Evolutionary conservation across 2,329 filamentous ascomycete species (phyloP), one percentile per base, ranked within the genome.

Genomic region (Tolypocladium paradoxum): DNA sequence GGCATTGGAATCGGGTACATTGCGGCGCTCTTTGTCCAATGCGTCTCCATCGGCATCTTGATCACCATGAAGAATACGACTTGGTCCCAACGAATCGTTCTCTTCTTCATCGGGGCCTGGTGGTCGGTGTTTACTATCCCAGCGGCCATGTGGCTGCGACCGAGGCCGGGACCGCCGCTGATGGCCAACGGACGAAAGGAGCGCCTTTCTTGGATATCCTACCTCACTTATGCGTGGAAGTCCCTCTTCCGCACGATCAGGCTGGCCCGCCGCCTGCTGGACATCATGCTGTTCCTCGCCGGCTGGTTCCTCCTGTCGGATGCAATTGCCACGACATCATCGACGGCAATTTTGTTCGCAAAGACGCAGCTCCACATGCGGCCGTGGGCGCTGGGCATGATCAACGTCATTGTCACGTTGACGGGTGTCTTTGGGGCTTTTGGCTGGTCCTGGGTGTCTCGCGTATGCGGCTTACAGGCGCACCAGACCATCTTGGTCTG

Each of bases 301-400:
- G 90, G 89, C 6, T 99, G 93, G 93, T 96, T 99, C 66, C 77
- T 99, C 33, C 78, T 99, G 2, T 95, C 88, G 7, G 93, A 99
- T 63, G 90, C 88, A 43, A 90, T 97, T 57, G 93, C 93, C 8
- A 97, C 93, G 0, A 92, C 95, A 0, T 93, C 88, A 35, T 92
- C 90, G 16, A 97, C 93, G 0, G 93, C 93, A 0, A 90, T 97
- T 31, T 77, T 99, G 11, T 99, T 96, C 66, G 93, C 92, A 40
- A 97, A 97, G 72, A 97, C 92, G 0, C 83, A 90, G 57, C 76
- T 99, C 11, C 82, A 87, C 58, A 99, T 99, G 93, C 79, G 85
- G 54, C 85, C 91, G 1, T 90, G 89, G 69, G 88, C 88, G 2
- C 73, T 99, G 27, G 93, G 90, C 6, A 77, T 97, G 66, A 96